Base-by-base conservation (phyloP, 139 green algal species). In the Eudorina sp. region DNA sequence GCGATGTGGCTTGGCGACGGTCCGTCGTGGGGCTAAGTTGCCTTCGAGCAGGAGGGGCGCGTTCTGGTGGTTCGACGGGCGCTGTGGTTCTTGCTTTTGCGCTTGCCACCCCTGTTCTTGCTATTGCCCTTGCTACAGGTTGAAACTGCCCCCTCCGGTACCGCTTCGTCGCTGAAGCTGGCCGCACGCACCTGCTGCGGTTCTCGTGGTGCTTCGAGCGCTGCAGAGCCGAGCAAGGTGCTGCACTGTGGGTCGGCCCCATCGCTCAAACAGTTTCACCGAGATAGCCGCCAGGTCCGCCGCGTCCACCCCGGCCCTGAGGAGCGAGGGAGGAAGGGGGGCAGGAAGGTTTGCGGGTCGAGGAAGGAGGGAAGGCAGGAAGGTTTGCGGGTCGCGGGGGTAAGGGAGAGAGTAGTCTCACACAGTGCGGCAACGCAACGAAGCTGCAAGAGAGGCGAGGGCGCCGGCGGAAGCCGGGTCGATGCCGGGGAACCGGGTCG, bases 221-320 rank as follows among this genome's bases (percentile, higher is more conserved):
- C 76, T 66, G n/a, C 53, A 6, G 36, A 84, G n/a, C 0, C 31
- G 76, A 14, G 69, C 51, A 51, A 84, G 76, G 4, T 84, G 76
- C 51, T 19, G 31, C 48, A 69, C 8, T 51, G 18, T 53, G 76
- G 76, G 76, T 8, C 53, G 76, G 9, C 76, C 76, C 18, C 34
- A 70, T 2, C 23, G 51, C 31, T 53, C 76, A 2, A 7, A 53
- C 53, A 84, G 51, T 34, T 18, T 27, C 76, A 9, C 18, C 76
- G 51, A 84, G 31, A 84, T 34, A 18, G 34, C 76, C 16, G 76
- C 76, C 51, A 84, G 48, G 53, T 84, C 76, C 31, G 19, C 34
- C 0, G 76, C 51, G 34, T 84, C 76, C 51, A 84, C 76, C 4
- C 8, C 76, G 3, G 76, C 76, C 31, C 76, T 84, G 45, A 6